Conservation (phyloP, 805 yeast genomes). For the Metschnikowia vanudenii region DNA sequence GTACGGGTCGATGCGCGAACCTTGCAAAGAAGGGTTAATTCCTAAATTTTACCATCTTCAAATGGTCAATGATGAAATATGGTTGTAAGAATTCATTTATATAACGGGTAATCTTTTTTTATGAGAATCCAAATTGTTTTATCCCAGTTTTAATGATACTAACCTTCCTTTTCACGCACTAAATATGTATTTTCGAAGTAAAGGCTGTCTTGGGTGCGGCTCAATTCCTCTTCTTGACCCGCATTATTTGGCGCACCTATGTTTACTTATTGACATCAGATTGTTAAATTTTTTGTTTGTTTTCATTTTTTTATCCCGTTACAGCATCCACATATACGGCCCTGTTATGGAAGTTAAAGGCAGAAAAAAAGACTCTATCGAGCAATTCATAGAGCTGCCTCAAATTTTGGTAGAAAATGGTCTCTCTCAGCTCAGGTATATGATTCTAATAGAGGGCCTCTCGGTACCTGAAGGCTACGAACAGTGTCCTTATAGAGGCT, state of each 20-base stretch:
- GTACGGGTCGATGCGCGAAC: constrained; percentile 1
- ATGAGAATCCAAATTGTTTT: no score
- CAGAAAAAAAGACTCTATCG: constrained; percentile 53
- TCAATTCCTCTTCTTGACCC: neutral
- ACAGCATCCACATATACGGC: neutral
- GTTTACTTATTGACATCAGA: neutral
- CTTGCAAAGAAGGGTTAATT: no score
- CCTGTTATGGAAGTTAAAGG: constrained; percentile 26
- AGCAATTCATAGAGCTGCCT: constrained; percentile 44
- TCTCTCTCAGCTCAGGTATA: constrained; percentile 47
- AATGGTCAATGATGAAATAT: no score
- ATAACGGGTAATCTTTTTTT: no score
- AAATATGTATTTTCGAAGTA: no score
- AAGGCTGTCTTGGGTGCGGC: neutral
- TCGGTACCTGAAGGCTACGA: constrained; percentile 44
- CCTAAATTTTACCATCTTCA: no score
- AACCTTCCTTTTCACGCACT: neutral
- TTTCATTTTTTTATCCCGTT: neutral
- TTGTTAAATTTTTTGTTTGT: neutral
- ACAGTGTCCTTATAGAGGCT: constrained; percentile 64
- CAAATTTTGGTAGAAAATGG: constrained; percentile 49
- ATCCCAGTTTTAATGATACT: neutral
- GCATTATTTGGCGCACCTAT: constrained; percentile 2
- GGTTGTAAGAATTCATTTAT: no score
- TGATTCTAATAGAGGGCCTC: constrained; percentile 43